Conservation (phyloP, 2,329 filamentous ascomycete genomes). For the Penicillium frequentans region DNA sequence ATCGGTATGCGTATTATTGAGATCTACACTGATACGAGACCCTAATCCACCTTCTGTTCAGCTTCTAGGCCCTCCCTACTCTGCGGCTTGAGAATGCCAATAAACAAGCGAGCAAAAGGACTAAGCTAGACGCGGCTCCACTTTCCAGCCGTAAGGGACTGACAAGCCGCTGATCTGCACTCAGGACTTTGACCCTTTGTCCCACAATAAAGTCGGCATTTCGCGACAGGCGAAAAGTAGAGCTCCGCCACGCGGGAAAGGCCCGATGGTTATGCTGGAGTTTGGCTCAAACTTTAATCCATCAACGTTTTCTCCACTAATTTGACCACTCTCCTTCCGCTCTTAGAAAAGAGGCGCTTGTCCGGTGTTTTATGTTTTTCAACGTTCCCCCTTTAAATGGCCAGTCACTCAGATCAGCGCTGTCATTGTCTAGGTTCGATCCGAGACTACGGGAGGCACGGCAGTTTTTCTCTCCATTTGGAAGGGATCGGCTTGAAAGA, state of each 20-base stretch:
- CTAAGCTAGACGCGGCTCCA: constrained; percentile 1
- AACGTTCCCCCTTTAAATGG: neutral
- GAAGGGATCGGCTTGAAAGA: neutral
- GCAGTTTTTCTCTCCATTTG: neutral
- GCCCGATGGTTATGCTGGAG: neutral
- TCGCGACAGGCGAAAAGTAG: neutral
- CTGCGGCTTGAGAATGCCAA: neutral
- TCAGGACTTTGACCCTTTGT: constrained; percentile 6
- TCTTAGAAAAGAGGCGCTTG: neutral
- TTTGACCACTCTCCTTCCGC: neutral
- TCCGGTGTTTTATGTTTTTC: neutral
- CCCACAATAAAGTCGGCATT: constrained; percentile 2
- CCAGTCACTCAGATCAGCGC: constrained; percentile 7
- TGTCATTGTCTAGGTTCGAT: constrained; percentile 4
- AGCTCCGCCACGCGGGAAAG: neutral
- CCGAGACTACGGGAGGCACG: neutral
- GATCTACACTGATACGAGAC: neutral
- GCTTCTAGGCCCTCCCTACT: neutral
- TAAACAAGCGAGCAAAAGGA: neutral
- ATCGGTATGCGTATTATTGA: neutral
- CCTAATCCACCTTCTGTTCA: neutral
- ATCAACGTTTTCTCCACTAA: neutral
- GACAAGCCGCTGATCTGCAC: constrained; percentile 10
- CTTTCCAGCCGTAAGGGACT: neutral
- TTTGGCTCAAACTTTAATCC: neutral